Percentiles rank a stretch among this genome's conserved stretches.
These are phyloP conservation scores for Anisodus acutangulus DNA, from an alignment of 257 asterid species.

Conservation along the genomic window DNA sequence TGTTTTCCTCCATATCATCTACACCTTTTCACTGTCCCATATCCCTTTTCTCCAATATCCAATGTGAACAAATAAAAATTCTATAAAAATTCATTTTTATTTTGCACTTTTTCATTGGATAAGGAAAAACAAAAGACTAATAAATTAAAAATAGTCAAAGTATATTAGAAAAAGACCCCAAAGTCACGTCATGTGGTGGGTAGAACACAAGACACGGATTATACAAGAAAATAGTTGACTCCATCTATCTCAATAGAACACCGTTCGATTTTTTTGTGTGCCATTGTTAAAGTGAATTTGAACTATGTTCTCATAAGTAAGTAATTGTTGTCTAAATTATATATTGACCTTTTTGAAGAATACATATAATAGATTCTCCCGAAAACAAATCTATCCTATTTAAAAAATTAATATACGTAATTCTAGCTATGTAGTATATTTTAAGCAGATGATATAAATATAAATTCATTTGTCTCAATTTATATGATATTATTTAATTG, in stretches of 20 bases:
- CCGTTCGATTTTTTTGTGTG: neutral
- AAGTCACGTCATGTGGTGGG: neutral
- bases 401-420: too few species aligned
- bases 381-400: too few species aligned
- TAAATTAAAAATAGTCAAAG: neutral
- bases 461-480: neutral
- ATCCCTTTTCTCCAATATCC: neutral
- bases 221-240: constrained; percentile 17
- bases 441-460: neutral
- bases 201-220: neutral
- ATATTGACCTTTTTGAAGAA: neutral
- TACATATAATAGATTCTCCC: neutral
- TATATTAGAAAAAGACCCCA: neutral
- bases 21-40: neutral
- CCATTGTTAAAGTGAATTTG: neutral
- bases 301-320: neutral
- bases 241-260: neutral
- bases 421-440: too few species aligned
- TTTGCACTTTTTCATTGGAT: neutral
- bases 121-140: neutral
- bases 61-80: neutral
- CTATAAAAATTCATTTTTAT: neutral
- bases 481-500: neutral
- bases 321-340: neutral
- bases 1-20: neutral